phyloP scores from a whole-genome alignment of 2,329 filamentous ascomycete species.

The Alternaria metachromatica region DNA sequence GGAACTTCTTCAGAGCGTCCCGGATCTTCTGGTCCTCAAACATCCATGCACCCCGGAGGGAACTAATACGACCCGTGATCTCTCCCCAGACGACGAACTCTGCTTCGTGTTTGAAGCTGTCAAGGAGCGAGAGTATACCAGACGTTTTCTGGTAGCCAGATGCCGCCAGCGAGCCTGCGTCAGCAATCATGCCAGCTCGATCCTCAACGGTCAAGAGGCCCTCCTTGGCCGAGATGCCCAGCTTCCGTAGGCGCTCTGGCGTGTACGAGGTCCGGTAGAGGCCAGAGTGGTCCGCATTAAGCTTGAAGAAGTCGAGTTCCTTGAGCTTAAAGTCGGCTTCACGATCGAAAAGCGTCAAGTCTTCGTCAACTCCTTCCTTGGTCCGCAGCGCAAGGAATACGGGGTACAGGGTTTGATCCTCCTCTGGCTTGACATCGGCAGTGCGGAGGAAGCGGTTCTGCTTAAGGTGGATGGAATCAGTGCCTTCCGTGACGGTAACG shows the following conservation, averaged over 20 bases:
- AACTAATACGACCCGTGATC: slow-evolving; percentile 77
- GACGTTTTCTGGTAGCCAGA: slow-evolving; percentile 95
- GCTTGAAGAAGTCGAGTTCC: slow-evolving; percentile 88
- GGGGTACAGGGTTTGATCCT: slow-evolving; percentile 86
- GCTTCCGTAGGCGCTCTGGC: slow-evolving; percentile 81
- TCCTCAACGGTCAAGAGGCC: slow-evolving; percentile 87
- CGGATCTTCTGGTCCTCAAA: slow-evolving; percentile 79
- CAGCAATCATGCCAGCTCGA: slow-evolving; percentile 87
- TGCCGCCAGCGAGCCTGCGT: slow-evolving; percentile 85
- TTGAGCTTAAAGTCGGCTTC: slow-evolving; percentile 80
- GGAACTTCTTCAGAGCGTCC: slow-evolving; percentile 82
- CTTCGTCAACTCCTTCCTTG: slow-evolving; percentile 80
- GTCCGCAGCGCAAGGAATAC: slow-evolving; percentile 87
- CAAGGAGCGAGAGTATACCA: slow-evolving; percentile 81
- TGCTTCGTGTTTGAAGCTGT: slow-evolving; percentile 79
- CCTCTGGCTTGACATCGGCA: slow-evolving; percentile 90
- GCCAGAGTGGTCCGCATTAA: slow-evolving; percentile 93
- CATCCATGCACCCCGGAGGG: slow-evolving; percentile 85
- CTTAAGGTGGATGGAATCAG: slow-evolving; percentile 81
- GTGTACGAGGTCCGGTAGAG: slow-evolving; percentile 91
- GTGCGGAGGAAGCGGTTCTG: slow-evolving; percentile 95
- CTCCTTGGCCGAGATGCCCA: slow-evolving; percentile 83
- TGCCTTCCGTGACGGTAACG: slow-evolving; percentile 78
- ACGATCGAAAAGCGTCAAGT: slow-evolving; percentile 73
- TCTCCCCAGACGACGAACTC: slow-evolving; percentile 97